Conservation (phyloP, 2,329 filamentous ascomycete species). For the Cladophialophora carrionii region DNA sequence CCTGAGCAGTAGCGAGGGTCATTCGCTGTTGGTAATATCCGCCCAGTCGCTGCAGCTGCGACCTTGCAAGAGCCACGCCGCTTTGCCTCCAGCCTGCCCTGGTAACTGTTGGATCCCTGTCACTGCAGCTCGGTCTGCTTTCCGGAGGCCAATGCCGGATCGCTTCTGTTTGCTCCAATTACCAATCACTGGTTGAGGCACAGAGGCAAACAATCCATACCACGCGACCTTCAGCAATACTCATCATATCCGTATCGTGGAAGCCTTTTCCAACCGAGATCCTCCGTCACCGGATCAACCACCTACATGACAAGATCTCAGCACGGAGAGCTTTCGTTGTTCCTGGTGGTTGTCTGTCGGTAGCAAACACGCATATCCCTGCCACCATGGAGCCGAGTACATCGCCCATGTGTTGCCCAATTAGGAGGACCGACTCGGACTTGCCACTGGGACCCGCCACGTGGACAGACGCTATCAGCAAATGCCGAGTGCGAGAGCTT, state of each 20-base stretch:
- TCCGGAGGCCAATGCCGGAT: constrained; percentile 14
- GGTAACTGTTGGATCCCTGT: constrained; percentile 17
- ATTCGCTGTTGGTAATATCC: neutral
- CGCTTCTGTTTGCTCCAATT: constrained; percentile 22
- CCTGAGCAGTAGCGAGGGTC: neutral
- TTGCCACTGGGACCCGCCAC: constrained; percentile 13
- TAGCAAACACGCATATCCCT: constrained; percentile 1
- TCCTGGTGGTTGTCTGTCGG: neutral
- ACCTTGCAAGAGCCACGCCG: neutral
- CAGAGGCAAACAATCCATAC: constrained; percentile 13
- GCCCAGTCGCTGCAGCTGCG: neutral
- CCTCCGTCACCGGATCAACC: neutral
- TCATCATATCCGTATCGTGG: constrained; percentile 1
- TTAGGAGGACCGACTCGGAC: neutral
- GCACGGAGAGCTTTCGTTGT: neutral
- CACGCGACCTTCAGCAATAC: constrained; percentile 1
- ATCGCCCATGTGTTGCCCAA: neutral
- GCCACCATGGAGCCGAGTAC: neutral
- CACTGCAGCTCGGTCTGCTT: constrained; percentile 13
- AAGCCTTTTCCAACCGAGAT: constrained; percentile 1
- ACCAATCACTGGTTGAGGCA: constrained; percentile 13
- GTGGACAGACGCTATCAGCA: constrained; percentile 9
- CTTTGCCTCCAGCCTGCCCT: neutral
- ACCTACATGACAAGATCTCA: neutral
- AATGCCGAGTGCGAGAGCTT: constrained; percentile 5